These are phyloP conservation scores for Cryphonectria nitschkei DNA, from an alignment of 2,329 filamentous ascomycete species.

Conservation along the genomic window DNA sequence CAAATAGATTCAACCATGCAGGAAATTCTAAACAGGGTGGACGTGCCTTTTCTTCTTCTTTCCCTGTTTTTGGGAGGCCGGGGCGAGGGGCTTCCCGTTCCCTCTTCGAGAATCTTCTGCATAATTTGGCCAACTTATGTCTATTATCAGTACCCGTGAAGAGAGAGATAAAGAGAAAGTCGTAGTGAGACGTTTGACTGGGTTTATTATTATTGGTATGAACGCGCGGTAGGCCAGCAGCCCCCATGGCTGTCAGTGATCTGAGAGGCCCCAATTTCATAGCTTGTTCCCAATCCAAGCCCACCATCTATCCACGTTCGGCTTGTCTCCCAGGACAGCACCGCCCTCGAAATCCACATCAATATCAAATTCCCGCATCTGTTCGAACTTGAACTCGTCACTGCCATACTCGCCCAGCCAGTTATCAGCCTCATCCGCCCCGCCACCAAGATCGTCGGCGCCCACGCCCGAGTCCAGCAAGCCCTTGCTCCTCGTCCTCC, in stretches of 20 bases:
- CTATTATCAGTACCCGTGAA: too few relatives aligned
- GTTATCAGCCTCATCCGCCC: conserved; percentile 76
- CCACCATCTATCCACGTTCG: conserved; percentile 85
- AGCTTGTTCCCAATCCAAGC: conserved; percentile 82
- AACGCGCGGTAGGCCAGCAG: background rate
- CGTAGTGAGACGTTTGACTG: background rate
- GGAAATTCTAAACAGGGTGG: background rate
- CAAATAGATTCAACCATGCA: conserved; percentile 26
- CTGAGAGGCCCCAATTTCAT: conserved; percentile 40
- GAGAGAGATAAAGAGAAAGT: background rate
- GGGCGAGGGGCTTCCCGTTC: background rate
- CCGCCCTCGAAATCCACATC: conserved; percentile 78
- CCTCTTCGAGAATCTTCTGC: background rate
- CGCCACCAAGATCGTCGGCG: conserved; percentile 60
- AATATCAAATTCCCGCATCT: conserved; percentile 83
- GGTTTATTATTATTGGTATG: conserved; percentile 6
- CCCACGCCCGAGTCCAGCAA: conserved; percentile 81
- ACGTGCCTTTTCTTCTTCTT: background rate
- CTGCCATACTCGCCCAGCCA: conserved; percentile 84
- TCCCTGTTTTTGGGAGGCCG: too few relatives aligned
- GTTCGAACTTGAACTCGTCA: conserved; percentile 75
- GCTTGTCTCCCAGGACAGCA: conserved; percentile 66
- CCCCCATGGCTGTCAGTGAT: conserved; percentile 1
- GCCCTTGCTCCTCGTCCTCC: conserved; percentile 76
- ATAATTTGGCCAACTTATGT: background rate